Percentiles rank a stretch among this genome's conserved stretches.
Evolutionary conservation across 352 stramenopile species (phyloP).

Genomic region (Pythium rhizo-oryzae): DNA sequence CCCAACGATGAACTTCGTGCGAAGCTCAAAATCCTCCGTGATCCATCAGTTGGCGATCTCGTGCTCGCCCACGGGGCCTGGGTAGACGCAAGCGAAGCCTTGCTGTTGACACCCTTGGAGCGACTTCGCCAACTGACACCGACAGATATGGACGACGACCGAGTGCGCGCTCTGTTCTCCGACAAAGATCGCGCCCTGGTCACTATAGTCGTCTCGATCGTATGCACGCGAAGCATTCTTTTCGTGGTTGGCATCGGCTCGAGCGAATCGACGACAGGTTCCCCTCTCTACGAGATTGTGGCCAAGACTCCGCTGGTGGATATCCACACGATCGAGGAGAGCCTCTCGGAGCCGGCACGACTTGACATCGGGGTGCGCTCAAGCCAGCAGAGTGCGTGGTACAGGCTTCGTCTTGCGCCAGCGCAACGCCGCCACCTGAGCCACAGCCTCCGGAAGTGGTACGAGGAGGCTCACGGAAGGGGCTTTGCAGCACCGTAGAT

Average conservation of each 20-base stretch:
- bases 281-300: slow-evolving; percentile 41
- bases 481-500: neutral
- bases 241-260: slow-evolving; percentile 60
- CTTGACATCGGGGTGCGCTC: slow-evolving; percentile 64
- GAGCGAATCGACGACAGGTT: slow-evolving; percentile 15
- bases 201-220: slow-evolving; percentile 36
- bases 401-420: slow-evolving; percentile 56
- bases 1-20: slow-evolving; percentile 78
- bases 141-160: slow-evolving; percentile 30
- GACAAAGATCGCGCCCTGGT: slow-evolving; percentile 30
- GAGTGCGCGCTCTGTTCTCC: slow-evolving; percentile 38
- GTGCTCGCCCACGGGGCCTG: slow-evolving; percentile 71
- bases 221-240: slow-evolving; percentile 29
- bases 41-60: slow-evolving; percentile 48
- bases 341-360: slow-evolving; percentile 55
- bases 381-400: slow-evolving; percentile 44
- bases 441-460: slow-evolving; percentile 58
- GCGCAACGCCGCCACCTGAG: slow-evolving; percentile 63
- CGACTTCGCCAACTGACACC: slow-evolving; percentile 36
- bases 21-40: slow-evolving; percentile 72
- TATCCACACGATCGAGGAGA: slow-evolving; percentile 75
- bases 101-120: slow-evolving; percentile 25
- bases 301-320: slow-evolving; percentile 42
- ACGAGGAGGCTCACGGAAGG: slow-evolving; percentile 25
- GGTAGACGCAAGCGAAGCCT: slow-evolving; percentile 38